Base-by-base conservation (phyloP, 1,284 basidiomycete genomes). In the Cutaneotrichosporon sp. region DNA sequence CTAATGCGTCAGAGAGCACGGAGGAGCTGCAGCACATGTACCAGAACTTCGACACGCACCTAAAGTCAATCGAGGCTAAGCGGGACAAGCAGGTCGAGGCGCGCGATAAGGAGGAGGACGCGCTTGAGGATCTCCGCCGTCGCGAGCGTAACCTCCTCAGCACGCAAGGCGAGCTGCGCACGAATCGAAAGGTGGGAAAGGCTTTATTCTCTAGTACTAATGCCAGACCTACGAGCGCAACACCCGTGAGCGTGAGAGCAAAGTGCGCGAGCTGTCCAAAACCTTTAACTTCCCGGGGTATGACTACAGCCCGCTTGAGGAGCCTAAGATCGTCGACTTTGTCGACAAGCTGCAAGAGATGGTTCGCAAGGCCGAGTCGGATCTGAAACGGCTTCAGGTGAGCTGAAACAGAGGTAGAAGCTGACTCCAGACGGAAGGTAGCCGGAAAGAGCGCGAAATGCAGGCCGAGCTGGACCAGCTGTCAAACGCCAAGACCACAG, bases 261-360 rank as follows among this genome's bases (percentile, higher is more conserved):
- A 85, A 26, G 85, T 97, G 52, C 82, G 81, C 22, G 81, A 85
- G 32, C 81, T 90, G 9, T 81, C 84, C 42, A 77, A 82, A 39
- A 82, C 82, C 55, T 79, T 88, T 60, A 79, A 81, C 22, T 84
- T 96, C 62, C 81, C 82, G 49, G 90, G 89, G 0, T 92, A 83
- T 65, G 83, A 82, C 51, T 65, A 65, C 51, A 66, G 65, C 9
- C 66, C 70, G 0, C 57, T 69, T 14, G 69, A 70, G 46, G 70
- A 74, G 33, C 24, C 31, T 29, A 69, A 72, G 51, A 55, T 72
- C 10, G 57, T 51, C 14, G 66, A 68, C 22, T 70, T 69, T 45
- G 55, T 71, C 7, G 67, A 70, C 31, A 67, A 61, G 41, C 55
- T 75, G 11, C 61, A 64, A 8, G 66, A 68, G 20, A 52, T 68